Evolutionary conservation across 2,329 filamentous ascomycete species (phyloP), one percentile per base, ranked within the genome.

Genomic region (Microthyrium microscopicum): DNA sequence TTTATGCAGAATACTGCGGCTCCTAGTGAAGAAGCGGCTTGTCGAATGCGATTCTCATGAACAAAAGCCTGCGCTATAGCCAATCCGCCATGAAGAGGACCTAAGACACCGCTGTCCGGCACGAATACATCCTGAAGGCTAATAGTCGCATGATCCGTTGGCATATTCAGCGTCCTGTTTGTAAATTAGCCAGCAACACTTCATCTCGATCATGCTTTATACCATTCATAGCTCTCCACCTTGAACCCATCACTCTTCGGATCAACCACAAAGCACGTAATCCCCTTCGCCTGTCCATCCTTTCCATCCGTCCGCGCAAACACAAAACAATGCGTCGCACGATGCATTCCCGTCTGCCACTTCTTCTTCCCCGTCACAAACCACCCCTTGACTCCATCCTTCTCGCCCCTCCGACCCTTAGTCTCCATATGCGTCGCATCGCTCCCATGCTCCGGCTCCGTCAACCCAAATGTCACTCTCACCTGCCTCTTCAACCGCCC

Each of bases 91-190:
- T 68, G 62, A 7, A 65, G 42, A 2, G 56, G 53, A 0, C 70
- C 70, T 2, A 75, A 54, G 21, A 73, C 53, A 2, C 65, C 56
- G 15, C 56, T 58, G 11, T 55, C 51, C 1, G 70, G 66, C 1
- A 74, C 65, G 44, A 57, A 66, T n/a, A 72, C 70, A 36, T 66
- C 50, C n/a, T 59, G 60, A 28, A 75, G 53, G 2, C 60, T 58
- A 25, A 75, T 55, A 1, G 69, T 74, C 3, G 70, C 70, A 45
- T 75, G 70, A 46, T 76, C 70, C 5, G 70, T 74, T 0, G 70
- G 70, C 70, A 75, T 76, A 43, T 75, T 75, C 33, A 74, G 60
- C 2, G 70, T 75, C 67, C n/a, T n/a, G n/a, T n/a, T n/a, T n/a
- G n/a, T n/a, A n/a, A n/a, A n/a, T 25, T 34, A 55, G n/a, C n/a